Evolutionary conservation across 1,139 yeast genomes (phyloP), one percentile per base, ranked within the genome.

Genomic region (Oligophagozyma castellii): DNA sequence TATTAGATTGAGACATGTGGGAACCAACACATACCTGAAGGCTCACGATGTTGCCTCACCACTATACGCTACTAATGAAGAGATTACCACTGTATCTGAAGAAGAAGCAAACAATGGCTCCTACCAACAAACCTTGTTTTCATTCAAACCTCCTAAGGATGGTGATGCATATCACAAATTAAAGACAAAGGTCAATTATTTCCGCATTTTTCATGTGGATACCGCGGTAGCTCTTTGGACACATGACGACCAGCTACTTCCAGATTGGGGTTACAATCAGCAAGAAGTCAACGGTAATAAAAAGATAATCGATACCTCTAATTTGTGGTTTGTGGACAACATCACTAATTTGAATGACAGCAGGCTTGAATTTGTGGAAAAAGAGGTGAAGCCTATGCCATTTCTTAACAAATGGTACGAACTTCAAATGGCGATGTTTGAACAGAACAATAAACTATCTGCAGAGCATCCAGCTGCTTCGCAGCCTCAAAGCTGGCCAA

Each of bases 21-120:
- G 65, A 12, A 86, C 96, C 2, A 69, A 83, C 36, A 77, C 93
- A 3, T 77, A 61, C 43, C 58, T 89, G 38, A 61, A 83, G 42
- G 73, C 98, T 16, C 99, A 89, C 52, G 99, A 89, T 53, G 98
- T 89, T 30, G 98, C 98, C 1, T 86, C 96, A n/a, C 95, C 96
- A 18, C 63, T 73, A 37, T 78, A 59, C 49, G 76, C 94, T 28
- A 83, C 95, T 12, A 81, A 86, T 51, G 95, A 86, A 56, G 96
- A 86, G 56, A 74, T 86, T 47, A 79, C 93, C 3, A 70, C 93
- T 19, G 74, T 75, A 12, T 53, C 67, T 26, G 61, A 59, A 18
- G 93, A 80, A 27, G 56, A 53, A 7, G 78, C 76, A 4, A 53
- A 56, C 24, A 72, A 67, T n/a, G 59, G 56, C 3, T 63, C 71